Base-by-base conservation (phyloP, 768 basidiomycete genomes). In the Lepiota venenata region DNA sequence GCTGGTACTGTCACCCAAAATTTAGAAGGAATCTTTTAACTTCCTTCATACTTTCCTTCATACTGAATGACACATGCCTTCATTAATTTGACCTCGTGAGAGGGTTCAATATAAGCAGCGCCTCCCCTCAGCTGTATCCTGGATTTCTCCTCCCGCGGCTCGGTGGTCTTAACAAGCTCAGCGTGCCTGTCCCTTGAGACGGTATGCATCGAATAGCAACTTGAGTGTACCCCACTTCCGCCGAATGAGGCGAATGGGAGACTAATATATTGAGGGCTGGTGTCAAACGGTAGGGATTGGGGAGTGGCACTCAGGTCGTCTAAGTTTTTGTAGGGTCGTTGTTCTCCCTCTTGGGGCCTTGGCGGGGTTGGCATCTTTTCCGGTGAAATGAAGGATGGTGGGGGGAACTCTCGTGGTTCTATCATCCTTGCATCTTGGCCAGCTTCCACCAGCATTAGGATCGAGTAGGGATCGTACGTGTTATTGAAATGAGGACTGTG, bases 391-490 rank as follows among this genome's bases (percentile, higher is more conserved):
- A 78, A 76, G 14, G 62, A 60, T 35, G 81, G 79, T 3, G 91
- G 91, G 8, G 91, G 91, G 63, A 88, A 94, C 47, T 83, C 76
- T 61, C 77, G 83, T 1, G 83, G 84, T 60, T 86, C 82, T 3
- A 88, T 60, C 1, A 75, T 72, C 20, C 87, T 78, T 1, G 72
- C 68, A 7, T 71, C 70, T 4, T 73, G 73, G 1, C 76, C 72
- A 0, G 76, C 71, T 36, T 84, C 84, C 0, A 80, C 76, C 2
- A 88, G 65, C 42, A 87, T 64, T 43, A 94, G 60, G 16, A 95
- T 82, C 2, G 85, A 75, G 51, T 78, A 72, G 0, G 91, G 87
- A 61, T 93, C 89, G 64, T 76, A 84, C 10, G 77, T 69, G 3
- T 84, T 80, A 37, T 74, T 69, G 64, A 85, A 88, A 67, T 93